A percentile compares a stretch with the other conserved stretches of the same genome.
Conservation (phyloP, 2,329 filamentous ascomycete genomes). For the Byssoonygena ceratinophila region DNA sequence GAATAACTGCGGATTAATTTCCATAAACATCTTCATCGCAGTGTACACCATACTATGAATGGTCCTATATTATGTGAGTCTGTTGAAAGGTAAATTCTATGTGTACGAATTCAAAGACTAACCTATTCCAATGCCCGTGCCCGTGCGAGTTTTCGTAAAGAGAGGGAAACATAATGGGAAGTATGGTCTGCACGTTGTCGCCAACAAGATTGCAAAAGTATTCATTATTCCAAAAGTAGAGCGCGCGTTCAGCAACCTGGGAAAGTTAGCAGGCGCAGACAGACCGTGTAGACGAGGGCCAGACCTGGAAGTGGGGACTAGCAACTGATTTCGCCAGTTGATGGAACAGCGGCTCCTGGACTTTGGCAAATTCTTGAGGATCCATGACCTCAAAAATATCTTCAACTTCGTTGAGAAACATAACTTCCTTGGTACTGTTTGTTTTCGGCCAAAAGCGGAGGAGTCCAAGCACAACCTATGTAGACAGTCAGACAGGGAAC, state of each 20-base stretch:
- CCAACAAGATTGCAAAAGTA: conserved; percentile 99
- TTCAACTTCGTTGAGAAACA: conserved; percentile 98
- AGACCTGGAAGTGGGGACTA: conserved; percentile 88
- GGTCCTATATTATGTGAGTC: conserved; percentile 53
- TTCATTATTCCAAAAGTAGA: conserved; percentile 99
- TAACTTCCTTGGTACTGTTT: conserved; percentile 98
- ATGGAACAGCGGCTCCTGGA: conserved; percentile 94
- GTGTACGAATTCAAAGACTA: conserved; percentile 26
- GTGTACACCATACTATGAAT: conserved; percentile 99
- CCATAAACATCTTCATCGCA: conserved; percentile 99
- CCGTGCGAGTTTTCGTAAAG: conserved; percentile 98
- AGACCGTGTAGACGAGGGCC: conserved; percentile 15
- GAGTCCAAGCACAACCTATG: conserved; percentile 81
- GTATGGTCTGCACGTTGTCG: conserved; percentile 95
- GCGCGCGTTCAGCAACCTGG: conserved; percentile 79
- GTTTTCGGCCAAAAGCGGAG: conserved; percentile 98
- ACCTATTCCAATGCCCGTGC: conserved; percentile 99
- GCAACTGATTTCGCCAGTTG: conserved; percentile 96
- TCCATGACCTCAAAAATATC: conserved; percentile 99
- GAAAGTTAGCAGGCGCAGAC: conserved; percentile 14
- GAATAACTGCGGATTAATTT: conserved; percentile 96
- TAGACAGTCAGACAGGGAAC: conserved; percentile 3
- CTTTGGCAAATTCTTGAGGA: conserved; percentile 94
- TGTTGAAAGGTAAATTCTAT: neutral
- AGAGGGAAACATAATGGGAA: conserved; percentile 98